Evolutionary conservation across 2,329 filamentous ascomycete species (phyloP).

Genomic region (Lachnellula subtilissima): DNA sequence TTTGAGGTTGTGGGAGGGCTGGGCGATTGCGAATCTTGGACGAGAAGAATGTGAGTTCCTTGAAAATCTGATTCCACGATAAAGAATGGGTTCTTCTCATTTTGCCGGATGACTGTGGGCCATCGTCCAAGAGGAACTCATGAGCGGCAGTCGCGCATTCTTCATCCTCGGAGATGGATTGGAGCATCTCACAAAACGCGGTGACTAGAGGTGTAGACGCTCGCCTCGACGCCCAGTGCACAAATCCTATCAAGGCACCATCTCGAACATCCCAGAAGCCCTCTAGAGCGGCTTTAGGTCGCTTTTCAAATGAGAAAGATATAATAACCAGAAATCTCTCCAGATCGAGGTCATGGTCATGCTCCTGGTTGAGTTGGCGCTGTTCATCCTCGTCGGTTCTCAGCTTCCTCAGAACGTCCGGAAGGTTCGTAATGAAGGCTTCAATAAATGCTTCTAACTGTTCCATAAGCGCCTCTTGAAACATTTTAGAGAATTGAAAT

Average conservation of each 20-base stretch:
- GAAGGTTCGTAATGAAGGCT: constrained; percentile 90
- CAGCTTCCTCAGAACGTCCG: constrained; percentile 80
- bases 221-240: constrained; percentile 93
- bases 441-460: constrained; percentile 86
- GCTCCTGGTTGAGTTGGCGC: constrained; percentile 59
- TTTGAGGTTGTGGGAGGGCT: constrained; percentile 46
- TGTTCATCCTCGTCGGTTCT: constrained; percentile 89
- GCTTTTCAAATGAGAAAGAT: constrained; percentile 82
- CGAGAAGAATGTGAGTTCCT: constrained; percentile 81
- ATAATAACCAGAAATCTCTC: constrained; percentile 92
- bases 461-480: constrained; percentile 69
- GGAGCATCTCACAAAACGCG: constrained; percentile 94
- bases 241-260: constrained; percentile 87
- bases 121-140: constrained; percentile 84
- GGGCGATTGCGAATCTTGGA: constrained; percentile 72
- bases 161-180: constrained; percentile 77
- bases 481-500: constrained; percentile 63
- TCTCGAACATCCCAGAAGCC: constrained; percentile 92
- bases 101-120: constrained; percentile 66
- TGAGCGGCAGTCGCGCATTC: constrained; percentile 82
- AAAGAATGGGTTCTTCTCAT: constrained; percentile 78
- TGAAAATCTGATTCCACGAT: constrained; percentile 90
- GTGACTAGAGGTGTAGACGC: constrained; percentile 95
- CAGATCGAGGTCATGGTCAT: constrained; percentile 67
- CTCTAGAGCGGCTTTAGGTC: constrained; percentile 70